These are phyloP conservation scores for Alternaria alternata DNA, from an alignment of 2,329 filamentous ascomycete species.

Conservation along the genomic window DNA sequence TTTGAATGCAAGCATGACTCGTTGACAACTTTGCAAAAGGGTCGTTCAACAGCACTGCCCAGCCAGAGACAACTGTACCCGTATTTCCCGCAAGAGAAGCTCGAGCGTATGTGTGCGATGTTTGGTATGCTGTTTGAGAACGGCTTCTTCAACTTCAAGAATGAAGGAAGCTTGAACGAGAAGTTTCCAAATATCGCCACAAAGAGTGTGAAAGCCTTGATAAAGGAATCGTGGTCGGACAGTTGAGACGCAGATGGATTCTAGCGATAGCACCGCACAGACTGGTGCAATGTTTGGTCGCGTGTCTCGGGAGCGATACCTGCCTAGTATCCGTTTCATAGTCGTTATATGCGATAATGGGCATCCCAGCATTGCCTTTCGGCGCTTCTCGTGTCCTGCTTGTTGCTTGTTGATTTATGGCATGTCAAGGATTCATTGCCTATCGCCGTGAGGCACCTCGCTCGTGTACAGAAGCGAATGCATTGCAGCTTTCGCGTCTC, in stretches of 20 bases:
- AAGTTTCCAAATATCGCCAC: neutral
- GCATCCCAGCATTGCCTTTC: rapidly evolving
- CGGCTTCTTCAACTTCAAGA: neutral
- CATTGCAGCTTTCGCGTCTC: no score
- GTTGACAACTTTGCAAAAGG: neutral
- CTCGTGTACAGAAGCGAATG: no score
- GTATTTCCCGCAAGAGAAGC: neutral
- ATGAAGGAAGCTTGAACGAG: neutral
- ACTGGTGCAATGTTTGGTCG: no score
- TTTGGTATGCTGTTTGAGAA: neutral
- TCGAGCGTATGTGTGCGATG: neutral
- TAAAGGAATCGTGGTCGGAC: neutral
- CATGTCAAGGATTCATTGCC: no score
- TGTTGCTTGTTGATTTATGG: no score
- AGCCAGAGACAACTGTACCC: neutral
- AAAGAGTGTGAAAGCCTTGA: neutral
- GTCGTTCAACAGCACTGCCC: neutral
- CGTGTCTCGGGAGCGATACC: no score
- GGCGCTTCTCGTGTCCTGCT: no score
- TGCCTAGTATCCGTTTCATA: no score
- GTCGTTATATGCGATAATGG: no score
- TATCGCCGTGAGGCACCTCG: no score
- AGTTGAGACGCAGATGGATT: neutral
- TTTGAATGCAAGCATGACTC: neutral
- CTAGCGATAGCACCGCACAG: no score